Evolutionary conservation across 345 rosid species (phyloP), one percentile per base, ranked within the genome.

Genomic region (Trapa incisa): DNA sequence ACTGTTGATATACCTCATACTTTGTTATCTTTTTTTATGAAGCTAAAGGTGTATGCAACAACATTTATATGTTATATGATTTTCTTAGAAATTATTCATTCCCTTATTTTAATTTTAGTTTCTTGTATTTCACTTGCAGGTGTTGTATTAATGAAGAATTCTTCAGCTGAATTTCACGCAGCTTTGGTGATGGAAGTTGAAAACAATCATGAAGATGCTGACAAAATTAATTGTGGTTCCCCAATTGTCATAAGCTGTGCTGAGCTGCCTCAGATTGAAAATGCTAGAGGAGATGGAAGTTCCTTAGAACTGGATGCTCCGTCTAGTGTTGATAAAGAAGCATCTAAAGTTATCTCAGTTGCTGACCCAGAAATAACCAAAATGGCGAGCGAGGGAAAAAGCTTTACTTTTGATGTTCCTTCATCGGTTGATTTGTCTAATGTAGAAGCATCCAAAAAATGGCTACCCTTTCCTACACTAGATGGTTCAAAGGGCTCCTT

Each of bases 331-430:
- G 37, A 57, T 32, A 57, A 57, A 57, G 61, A 29, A 57, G 35
- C 35, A 32, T 29, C 61, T 29, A 68, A 54, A n/a, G 79, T 68
- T 70, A 63, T 13, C 65, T 71, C 61, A 57, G 79, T 73, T 8
- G 41, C 37, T 42, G 80, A 62, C 68, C 62, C 48, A 10, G 64
- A 81, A 61, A 84, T 68, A 73, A 81, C 66, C 50, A 77, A 75
- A 71, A 65, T 76, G 47, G 66, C 81, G 47, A 75, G 78, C 72
- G 83, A 80, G 73, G 91, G 80, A n/a, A 75, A 70, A 67, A 83
- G 81, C 75, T 77, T 84, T 74, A 85, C 86, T 45, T 83, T 83
- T 69, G 85, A 80, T 76, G 82, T 84, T n/a, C 37, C 61, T 22
- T 32, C 61, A 22, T 57, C 61, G 32, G 74, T 67, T 17, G 72